Evolutionary conservation across 306 rosid species (phyloP), one percentile per base, ranked within the genome.

Genomic region (Ammopiptanthus mongolicus): DNA sequence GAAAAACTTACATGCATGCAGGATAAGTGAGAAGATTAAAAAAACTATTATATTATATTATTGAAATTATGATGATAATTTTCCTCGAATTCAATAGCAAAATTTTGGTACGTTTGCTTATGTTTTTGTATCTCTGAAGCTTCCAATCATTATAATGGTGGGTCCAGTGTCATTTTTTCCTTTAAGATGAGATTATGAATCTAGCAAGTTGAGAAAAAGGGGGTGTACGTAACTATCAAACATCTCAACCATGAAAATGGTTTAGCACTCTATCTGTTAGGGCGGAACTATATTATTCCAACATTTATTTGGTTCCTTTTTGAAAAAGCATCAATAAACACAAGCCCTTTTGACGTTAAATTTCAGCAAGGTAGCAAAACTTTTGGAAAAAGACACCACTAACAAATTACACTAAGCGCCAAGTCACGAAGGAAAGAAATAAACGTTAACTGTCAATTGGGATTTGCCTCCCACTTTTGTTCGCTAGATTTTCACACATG

Each of bases 181-280:
- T 68, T 60, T 25, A 39, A 44, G 23, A 1, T 19, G 52, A 4
- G 52, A 47, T 47, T 13, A 39, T 6, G 83, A 78, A 80, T 12
- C 22, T 3, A 65, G 66, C 83, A 81, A 81, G 81, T 81, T 68
- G 75, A 14, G 69, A 64, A 46, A 65, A 46, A 68, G 80, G 65
- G 65, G 76, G 51, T 55, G 81, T 79, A 75, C 47, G 81, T 79
- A 75, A 48, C 23, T 71, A 6, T 71, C 76, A 58, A 59, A 9
- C 67, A 29, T 28, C 68, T 71, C 79, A 75, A n/a, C 82, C 82
- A 73, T 53, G 74, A 52, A 60, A 36, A 28, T 8, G 44, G 22
- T 48, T 31, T 57, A 2, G 41, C 17, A 14, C 58, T 50, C 59
- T 18, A 36, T 71, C 78, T 62, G 51, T 18, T 66, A 14, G 33